Evolutionary conservation across 371 early-diverging fungal genomes (phyloP), one percentile per base, ranked within the genome.

Genomic region (Lichtheimia corymbifera): DNA sequence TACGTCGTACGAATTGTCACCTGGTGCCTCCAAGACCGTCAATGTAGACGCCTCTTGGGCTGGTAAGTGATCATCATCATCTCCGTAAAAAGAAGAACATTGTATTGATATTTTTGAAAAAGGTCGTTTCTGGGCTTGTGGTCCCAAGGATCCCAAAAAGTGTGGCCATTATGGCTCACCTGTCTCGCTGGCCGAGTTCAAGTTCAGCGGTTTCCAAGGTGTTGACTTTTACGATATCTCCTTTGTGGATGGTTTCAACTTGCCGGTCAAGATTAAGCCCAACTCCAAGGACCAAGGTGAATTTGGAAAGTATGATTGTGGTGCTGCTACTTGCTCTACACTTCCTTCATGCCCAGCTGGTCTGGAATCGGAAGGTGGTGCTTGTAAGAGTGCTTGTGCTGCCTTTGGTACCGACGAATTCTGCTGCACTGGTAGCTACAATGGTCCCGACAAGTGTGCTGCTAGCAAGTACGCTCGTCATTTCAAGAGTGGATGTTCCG

Each of bases 181-280:
- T 17, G 73, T 66, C 5, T 71, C 73, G 3, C 56, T 76, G 35
- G 73, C 76, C 15, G 76, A 76, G 45, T 73, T 76, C 61, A 68
- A 51, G 22, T 59, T 76, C 22, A 55, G 50, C 2, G 59, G 64
- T 25, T 55, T 59, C 3, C 52, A 55, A 28, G 66, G 71, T 20
- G 60, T 66, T 9, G 76, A 76, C 40, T 76, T 68, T 22, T 76
- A 73, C 22, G 76, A 76, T 59, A 66, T 76, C 3, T 73, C 73
- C 0, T 68, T 76, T 64, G 64, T 68, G 22, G 68, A 68, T 61
- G 68, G 68, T 13, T 68, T 59, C 64, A 60, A 63, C 49, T 14
- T 61, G 12, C 59, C 64, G n/a, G 57, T 64, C 52, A 30, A 41
- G n/a, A 64, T 68, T 18, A 25, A 55, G 18, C 64, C 64, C 27